Evolutionary conservation across 1,139 yeast genomes (phyloP).

Genomic region (Diutina neorugosa): DNA sequence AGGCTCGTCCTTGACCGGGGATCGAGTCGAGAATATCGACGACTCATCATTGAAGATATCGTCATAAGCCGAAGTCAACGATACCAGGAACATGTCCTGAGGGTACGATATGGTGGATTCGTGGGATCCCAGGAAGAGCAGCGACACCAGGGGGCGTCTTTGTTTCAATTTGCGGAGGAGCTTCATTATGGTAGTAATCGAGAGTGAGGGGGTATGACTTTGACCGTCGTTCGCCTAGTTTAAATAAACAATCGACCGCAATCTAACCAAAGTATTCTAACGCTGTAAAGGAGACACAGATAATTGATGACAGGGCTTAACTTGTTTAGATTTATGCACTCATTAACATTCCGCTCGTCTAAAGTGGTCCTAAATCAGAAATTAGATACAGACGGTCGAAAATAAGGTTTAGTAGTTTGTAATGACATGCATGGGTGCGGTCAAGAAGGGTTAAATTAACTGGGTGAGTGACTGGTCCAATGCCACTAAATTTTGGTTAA

Average conservation of each 20-base stretch:
- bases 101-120: not conserved
- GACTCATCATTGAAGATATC: not conserved
- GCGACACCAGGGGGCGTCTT: not conserved
- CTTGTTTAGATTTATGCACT: not conserved
- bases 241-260: not conserved
- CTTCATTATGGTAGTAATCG: not conserved
- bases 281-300: not conserved
- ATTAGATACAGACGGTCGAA: not conserved
- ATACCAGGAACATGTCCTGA: not conserved
- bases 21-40: conserved; percentile 1
- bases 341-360: not conserved
- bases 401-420: not conserved
- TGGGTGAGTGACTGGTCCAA: too few species aligned
- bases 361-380: not conserved
- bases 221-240: not conserved
- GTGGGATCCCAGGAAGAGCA: not conserved
- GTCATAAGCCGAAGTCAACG: not conserved
- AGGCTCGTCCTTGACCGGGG: not conserved
- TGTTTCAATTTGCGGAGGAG: not conserved
- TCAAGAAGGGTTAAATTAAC: not conserved
- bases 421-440: not conserved
- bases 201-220: too few species aligned
- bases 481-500: too few species aligned
- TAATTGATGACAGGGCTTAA: not conserved
- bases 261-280: not conserved